Evolutionary conservation across 345 rosid species (phyloP).

Genomic region (Microcos paniculata): DNA sequence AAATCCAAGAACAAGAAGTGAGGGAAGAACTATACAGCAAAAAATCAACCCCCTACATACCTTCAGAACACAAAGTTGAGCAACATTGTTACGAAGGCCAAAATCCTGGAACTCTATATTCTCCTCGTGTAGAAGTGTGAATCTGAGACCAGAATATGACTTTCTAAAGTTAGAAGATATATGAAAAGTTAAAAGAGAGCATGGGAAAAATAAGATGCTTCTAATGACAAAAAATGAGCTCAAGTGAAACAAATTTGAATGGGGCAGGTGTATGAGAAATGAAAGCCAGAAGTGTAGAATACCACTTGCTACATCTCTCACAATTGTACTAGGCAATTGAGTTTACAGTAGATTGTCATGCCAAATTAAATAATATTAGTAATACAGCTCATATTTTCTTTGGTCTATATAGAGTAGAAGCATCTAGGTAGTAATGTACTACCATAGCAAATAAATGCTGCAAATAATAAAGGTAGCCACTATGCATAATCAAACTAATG

Average conservation of each 20-base stretch:
- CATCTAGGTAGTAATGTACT: neutral
- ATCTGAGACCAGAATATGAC: slow-evolving; percentile 51
- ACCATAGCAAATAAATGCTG: neutral
- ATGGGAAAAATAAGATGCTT: neutral
- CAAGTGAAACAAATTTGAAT: neutral
- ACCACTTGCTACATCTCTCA: neutral
- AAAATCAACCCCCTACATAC: slow-evolving; percentile 32
- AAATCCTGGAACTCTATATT: slow-evolving; percentile 72
- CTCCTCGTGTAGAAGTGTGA: slow-evolving; percentile 76
- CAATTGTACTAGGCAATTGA: neutral
- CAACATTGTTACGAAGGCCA: slow-evolving; percentile 91
- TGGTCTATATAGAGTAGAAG: neutral
- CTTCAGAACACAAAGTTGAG: slow-evolving; percentile 90
- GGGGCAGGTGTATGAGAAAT: neutral
- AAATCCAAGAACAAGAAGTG: slow-evolving; percentile 3
- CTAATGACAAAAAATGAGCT: neutral
- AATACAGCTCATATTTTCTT: neutral
- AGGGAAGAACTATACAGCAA: neutral
- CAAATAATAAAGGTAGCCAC: neutral
- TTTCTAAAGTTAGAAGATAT: slow-evolving; percentile 23
- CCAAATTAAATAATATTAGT: neutral
- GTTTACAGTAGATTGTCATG: neutral
- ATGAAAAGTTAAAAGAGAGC: neutral
- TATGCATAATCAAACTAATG: neutral
- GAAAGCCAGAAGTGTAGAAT: neutral